These are phyloP conservation scores for Asterochloris sp. DNA, from an alignment of 139 green algal species.

Conservation along the genomic window DNA sequence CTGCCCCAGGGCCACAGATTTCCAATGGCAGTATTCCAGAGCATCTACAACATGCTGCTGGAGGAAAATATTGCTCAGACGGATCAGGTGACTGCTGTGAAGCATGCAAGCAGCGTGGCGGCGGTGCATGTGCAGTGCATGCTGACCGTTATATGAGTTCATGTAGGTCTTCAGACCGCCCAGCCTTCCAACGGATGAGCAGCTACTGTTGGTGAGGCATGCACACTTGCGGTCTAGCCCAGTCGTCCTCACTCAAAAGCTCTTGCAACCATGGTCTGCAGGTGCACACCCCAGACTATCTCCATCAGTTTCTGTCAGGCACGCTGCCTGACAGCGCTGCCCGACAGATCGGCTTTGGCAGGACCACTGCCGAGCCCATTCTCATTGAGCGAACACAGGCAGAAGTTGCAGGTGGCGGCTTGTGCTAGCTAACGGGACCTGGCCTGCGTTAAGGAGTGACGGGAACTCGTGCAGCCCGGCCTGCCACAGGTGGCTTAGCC, in stretches of 20 bases:
- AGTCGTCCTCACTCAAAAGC: not conserved
- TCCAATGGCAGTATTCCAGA: slow-evolving; percentile 70
- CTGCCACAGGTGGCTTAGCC: not conserved
- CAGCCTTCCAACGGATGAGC: slow-evolving; percentile 16
- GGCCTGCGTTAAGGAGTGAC: not conserved
- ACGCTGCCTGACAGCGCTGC: slow-evolving; percentile 38
- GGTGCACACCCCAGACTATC: slow-evolving; percentile 65
- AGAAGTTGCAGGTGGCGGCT: slow-evolving; percentile 35
- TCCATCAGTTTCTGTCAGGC: slow-evolving; percentile 40
- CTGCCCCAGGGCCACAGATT: slow-evolving; percentile 69
- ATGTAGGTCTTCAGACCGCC: slow-evolving; percentile 22
- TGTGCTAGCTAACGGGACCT: not conserved
- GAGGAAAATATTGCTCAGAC: slow-evolving; percentile 32
- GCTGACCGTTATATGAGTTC: not conserved
- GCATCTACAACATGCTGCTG: slow-evolving; percentile 50
- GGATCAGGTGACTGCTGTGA: slow-evolving; percentile 23
- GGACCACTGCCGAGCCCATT: slow-evolving; percentile 17
- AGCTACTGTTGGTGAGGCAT: slow-evolving; percentile 29
- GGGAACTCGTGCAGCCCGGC: too few relatives aligned
- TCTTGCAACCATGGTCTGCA: not conserved
- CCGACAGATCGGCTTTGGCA: slow-evolving; percentile 59
- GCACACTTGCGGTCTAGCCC: not conserved
- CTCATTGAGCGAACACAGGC: slow-evolving; percentile 47
- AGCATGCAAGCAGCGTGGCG: not conserved
- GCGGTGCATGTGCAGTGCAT: not conserved